Base-by-base conservation (phyloP, 306 rosid genomes). In the Gillenia trifoliata region DNA sequence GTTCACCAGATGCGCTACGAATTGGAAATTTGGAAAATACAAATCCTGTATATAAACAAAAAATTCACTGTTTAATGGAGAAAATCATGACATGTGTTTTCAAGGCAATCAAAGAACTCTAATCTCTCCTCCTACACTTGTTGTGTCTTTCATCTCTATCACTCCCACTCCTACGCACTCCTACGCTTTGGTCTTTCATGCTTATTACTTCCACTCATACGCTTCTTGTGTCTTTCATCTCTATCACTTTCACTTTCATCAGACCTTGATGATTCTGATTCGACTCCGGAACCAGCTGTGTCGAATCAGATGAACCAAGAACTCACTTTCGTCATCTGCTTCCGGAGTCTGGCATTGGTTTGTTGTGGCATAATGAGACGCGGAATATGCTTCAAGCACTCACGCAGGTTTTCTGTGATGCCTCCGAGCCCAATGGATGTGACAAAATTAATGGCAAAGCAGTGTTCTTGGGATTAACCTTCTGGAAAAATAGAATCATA, bases 351-450 rank as follows among this genome's bases (percentile, higher is more conserved):
- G 88, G 86, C 1, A 62, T 89, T 17, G 84, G 85, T 62, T 77
- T 87, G 90, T 68, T 91, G 97, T 76, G 91, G 96, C 97, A 93
- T 88, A 65, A 91, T 93, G 8, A 91, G 90, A 36, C 96, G 89
- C 1, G 97, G 96, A 97, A 93, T 93, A 61, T 87, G 89, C 88
- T 89, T 93, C 85, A 93, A 80, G 79, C 90, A 89, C 70, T 91
- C 92, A 0, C 97, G 93, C 38, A 91, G 79, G 70, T 87, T 94
- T 75, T 94, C 98, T 0, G 98, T 93, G 72, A 93, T 86, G 59
- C 97, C 93, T 72, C 95, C 97, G 70, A 93, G 97, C 49, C 98
- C 97, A 74, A 93, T 91, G 38, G 97, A 91, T 15, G 98, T 93
- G 85, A 93, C 91, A 80, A 93, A 91, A 75, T 93, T 93, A 36